Base-by-base conservation (phyloP, 768 basidiomycete genomes). In the Calvatia gigantea region DNA sequence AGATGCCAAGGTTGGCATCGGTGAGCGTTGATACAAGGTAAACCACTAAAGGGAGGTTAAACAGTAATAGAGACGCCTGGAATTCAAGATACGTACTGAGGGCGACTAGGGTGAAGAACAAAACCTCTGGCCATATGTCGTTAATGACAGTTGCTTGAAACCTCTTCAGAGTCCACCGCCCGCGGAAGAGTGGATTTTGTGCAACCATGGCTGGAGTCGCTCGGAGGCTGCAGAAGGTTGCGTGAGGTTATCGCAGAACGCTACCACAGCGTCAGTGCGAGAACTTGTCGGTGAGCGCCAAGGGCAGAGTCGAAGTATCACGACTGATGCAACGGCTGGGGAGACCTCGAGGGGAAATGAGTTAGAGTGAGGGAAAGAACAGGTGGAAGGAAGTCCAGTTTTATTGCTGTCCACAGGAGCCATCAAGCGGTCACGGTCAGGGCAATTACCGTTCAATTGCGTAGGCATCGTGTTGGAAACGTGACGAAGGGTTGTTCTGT, bases 111-210 rank as follows among this genome's bases (percentile, higher is more conserved):
- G 79, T 75, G 70, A 88, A 87, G 71, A 87, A 84, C 0, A 79
- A 32, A 17, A 80, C 77, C 59, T 84, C 81, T 1, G 81, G 81
- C 81, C 81, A 85, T n/a, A 84, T 82, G 64, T 84, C 82, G 61
- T 85, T 83, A 52, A 85, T 69, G 55, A 86, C 81, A 25, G 81
- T 84, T 2, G 81, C 79, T 55, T 78, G 70, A 65, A 83, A 80
- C 61, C 76, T 78, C 64, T 78, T 80, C 46, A 71, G 46, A 21
- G 75, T 77, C 74, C 76, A 81, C 44, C 66, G 66, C 49, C 77
- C 77, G 41, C 67, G 70, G 65, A 80, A 78, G 28, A 80, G 72
- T 7, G 78, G 76, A 58, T 78, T 77, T 19, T 68, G 60, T 27
- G 75, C 72, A 41, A 78, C 76, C 76, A 78, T 77, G 44, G 33